Evolutionary conservation across 495 filamentous ascomycete species (phyloP).

Genomic region (Cladorrhinum samala): DNA sequence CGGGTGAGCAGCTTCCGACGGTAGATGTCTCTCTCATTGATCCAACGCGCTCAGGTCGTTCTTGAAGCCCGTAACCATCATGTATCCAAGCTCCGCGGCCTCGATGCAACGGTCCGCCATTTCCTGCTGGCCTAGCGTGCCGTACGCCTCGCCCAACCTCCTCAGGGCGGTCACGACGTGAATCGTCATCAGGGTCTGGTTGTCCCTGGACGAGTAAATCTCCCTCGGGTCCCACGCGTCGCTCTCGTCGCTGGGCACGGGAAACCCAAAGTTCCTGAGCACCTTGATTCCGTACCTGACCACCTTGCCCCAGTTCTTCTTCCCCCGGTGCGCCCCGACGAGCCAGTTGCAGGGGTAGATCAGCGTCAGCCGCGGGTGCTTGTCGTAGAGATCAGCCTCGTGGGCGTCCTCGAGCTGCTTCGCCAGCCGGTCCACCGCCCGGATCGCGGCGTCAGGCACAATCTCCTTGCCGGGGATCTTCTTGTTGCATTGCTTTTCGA

Average conservation of each 20-base stretch:
- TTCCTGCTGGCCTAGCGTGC: conserved; percentile 22
- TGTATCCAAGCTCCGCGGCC: conserved; percentile 32
- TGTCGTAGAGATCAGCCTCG: conserved; percentile 30
- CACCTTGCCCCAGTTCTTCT: conserved; percentile 35
- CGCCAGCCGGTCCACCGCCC: conserved; percentile 25
- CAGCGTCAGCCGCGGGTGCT: conserved; percentile 33
- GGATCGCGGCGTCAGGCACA: conserved; percentile 26
- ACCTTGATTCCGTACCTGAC: conserved; percentile 30
- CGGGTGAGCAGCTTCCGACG: too few species aligned
- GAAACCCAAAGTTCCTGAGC: conserved; percentile 41
- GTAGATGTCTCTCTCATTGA: too few species aligned
- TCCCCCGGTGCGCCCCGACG: conserved; percentile 30
- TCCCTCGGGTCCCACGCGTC: conserved; percentile 23
- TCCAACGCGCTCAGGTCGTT: conserved; percentile 24
- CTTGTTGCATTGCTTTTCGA: conserved; percentile 25
- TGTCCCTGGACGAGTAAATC: conserved; percentile 14
- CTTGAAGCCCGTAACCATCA: conserved; percentile 34
- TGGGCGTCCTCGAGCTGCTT: conserved; percentile 33
- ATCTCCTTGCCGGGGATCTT: conserved; percentile 15
- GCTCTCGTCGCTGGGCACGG: conserved; percentile 19
- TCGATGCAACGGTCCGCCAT: conserved; percentile 23
- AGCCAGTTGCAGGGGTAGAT: conserved; percentile 40
- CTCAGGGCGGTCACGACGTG: conserved; percentile 34
- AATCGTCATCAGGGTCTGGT: conserved; percentile 32
- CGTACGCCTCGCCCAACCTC: conserved; percentile 31